Conservation (phyloP, 345 rosid genomes). For the Reutealis trisperma region DNA sequence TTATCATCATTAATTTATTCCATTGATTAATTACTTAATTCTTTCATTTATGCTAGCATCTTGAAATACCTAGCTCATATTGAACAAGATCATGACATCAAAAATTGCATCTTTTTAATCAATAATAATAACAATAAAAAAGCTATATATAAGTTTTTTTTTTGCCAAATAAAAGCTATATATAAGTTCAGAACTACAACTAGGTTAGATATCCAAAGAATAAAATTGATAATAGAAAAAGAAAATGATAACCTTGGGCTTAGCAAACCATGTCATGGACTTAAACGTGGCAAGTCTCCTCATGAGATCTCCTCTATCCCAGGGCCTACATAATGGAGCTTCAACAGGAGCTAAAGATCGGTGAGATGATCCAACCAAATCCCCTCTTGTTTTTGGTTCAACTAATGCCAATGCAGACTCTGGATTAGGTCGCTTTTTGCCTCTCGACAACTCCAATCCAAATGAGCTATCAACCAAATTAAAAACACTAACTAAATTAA, state of each 20-base stretch:
- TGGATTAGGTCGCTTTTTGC: conserved; percentile 55
- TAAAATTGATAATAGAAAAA: background rate
- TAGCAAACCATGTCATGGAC: conserved; percentile 98
- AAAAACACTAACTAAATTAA: background rate
- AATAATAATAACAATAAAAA: background rate
- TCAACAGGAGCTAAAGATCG: conserved; percentile 31
- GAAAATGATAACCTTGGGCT: conserved; percentile 62
- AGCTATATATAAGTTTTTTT: background rate
- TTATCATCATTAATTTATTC: background rate
- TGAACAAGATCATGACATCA: background rate
- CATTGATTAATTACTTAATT: background rate
- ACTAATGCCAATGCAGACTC: conserved; percentile 54
- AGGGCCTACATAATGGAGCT: conserved; percentile 74
- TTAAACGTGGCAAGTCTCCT: conserved; percentile 80
- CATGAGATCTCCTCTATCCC: conserved; percentile 93
- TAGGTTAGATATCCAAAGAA: background rate
- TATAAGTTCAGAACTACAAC: background rate
- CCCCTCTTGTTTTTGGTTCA: conserved; percentile 40
- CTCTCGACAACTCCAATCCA: conserved; percentile 44
- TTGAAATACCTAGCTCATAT: background rate
- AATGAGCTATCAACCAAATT: conserved; percentile 35
- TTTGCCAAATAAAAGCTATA: no score
- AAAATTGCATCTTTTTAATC: background rate
- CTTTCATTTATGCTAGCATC: background rate
- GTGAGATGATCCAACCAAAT: conserved; percentile 32